Percentiles rank a stretch among this genome's conserved stretches.
These are phyloP conservation scores for Juncus effusus DNA, from an alignment of 176 grass and related monocot genomes.

Conservation along the genomic window DNA sequence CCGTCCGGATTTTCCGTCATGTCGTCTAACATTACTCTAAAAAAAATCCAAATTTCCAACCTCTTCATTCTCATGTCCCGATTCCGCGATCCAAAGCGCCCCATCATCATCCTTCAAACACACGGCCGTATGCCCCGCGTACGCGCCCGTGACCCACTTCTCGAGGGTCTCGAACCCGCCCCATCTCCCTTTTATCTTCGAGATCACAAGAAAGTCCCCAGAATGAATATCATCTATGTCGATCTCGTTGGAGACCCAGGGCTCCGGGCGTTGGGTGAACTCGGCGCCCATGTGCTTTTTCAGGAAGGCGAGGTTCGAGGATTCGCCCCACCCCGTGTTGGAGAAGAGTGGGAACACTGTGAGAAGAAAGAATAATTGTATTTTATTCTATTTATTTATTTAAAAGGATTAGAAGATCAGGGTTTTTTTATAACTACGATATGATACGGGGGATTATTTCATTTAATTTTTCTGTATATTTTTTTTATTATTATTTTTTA, in stretches of 20 bases:
- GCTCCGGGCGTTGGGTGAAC: constrained; percentile 79
- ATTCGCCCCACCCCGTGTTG: constrained; percentile 88
- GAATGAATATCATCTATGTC: constrained; percentile 84
- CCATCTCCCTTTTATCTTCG: constrained; percentile 92
- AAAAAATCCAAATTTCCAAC: constrained; percentile 18
- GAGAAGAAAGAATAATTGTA: too few species aligned
- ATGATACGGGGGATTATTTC: too few species aligned
- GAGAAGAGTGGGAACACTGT: constrained; percentile 76
- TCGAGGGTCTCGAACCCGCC: constrained; percentile 94
- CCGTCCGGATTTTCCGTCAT: too few species aligned
- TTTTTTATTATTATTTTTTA: too few species aligned
- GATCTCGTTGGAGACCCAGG: constrained; percentile 71
- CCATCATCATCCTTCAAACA: constrained; percentile 87
- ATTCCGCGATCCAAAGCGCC: constrained; percentile 90
- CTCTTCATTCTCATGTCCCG: constrained; percentile 95
- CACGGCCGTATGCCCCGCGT: constrained; percentile 86
- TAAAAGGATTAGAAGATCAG: too few species aligned
- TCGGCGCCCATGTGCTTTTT: constrained; percentile 93
- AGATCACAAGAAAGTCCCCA: constrained; percentile 85
- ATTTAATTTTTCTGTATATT: too few species aligned
- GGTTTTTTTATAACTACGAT: too few species aligned
- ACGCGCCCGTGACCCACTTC: constrained; percentile 98
- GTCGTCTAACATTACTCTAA: too few species aligned
- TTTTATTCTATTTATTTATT: too few species aligned
- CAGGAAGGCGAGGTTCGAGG: constrained; percentile 74